phyloP scores from a whole-genome alignment of 225 moss, liverwort and hornwort species.

The Lunularia cruciata region DNA sequence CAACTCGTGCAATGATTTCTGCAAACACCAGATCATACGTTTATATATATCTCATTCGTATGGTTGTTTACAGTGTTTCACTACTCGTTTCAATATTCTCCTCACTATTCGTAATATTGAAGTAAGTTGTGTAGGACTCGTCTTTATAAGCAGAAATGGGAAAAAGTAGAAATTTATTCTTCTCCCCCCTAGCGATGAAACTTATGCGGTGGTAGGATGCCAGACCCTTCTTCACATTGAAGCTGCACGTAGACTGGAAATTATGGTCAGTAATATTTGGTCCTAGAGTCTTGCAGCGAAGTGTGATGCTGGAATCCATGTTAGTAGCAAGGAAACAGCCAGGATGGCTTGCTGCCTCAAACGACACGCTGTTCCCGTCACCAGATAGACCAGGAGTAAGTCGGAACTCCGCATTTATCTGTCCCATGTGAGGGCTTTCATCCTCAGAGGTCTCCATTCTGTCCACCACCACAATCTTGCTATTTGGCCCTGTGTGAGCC shows the following conservation, averaged over 20 bases:
- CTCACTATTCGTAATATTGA: constrained; percentile 37
- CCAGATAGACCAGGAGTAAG: constrained; percentile 62
- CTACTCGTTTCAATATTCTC: too few relatives aligned
- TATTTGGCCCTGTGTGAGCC: constrained; percentile 61
- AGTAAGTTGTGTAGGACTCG: constrained; percentile 83
- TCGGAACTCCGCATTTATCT: constrained; percentile 47
- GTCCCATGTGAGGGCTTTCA: constrained; percentile 15
- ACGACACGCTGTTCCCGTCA: constrained; percentile 52
- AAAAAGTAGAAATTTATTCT: constrained; percentile 60
- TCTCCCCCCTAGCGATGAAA: constrained; percentile 65
- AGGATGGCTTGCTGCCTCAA: constrained; percentile 65
- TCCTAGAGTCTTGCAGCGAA: constrained; percentile 46
- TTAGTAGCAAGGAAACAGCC: constrained; percentile 71
- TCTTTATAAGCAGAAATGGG: constrained; percentile 72
- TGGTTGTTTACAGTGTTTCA: too few relatives aligned
- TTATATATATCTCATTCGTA: too few relatives aligned
- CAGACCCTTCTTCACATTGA: constrained; percentile 44
- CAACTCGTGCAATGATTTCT: too few relatives aligned
- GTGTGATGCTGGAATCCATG: constrained; percentile 32
- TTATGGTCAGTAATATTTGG: constrained; percentile 34
- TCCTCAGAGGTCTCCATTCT: not conserved
- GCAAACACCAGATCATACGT: too few relatives aligned
- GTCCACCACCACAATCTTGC: constrained; percentile 41
- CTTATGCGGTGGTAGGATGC: constrained; percentile 66
- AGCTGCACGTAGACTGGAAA: constrained; percentile 55